Evolutionary conservation across 2,329 filamentous ascomycete species (phyloP).

Genomic region (Didymella arachidicola): DNA sequence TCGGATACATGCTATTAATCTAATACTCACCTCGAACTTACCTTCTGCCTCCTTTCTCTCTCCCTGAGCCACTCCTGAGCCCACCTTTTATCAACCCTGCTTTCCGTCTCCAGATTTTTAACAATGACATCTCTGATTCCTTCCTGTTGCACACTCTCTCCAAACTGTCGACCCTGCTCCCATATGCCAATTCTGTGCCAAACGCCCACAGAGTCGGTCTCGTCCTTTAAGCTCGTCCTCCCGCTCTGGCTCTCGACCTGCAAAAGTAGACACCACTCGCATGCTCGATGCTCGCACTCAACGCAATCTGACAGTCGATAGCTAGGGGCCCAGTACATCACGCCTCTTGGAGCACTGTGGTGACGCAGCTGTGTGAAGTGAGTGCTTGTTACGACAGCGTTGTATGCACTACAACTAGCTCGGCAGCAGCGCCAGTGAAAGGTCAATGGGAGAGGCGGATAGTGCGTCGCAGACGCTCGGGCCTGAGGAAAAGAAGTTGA

Average conservation of each 20-base stretch:
- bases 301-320: neutral
- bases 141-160: neutral
- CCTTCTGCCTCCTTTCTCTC: neutral
- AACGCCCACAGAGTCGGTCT: neutral
- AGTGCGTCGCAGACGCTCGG: neutral
- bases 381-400: neutral
- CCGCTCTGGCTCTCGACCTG: neutral
- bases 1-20: neutral
- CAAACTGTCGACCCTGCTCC: neutral
- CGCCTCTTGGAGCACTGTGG: neutral
- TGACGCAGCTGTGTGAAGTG: neutral
- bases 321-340: neutral
- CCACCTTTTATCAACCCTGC: neutral
- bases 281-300: neutral
- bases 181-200: neutral
- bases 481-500: too few relatives aligned
- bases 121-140: neutral
- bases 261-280: neutral
- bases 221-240: neutral
- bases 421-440: constrained; percentile 5
- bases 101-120: neutral
- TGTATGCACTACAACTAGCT: neutral
- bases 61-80: neutral
- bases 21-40: neutral
- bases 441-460: neutral